These are phyloP conservation scores for Ascochyta rabiei DNA, from an alignment of 2,329 filamentous ascomycete species.

Conservation along the genomic window DNA sequence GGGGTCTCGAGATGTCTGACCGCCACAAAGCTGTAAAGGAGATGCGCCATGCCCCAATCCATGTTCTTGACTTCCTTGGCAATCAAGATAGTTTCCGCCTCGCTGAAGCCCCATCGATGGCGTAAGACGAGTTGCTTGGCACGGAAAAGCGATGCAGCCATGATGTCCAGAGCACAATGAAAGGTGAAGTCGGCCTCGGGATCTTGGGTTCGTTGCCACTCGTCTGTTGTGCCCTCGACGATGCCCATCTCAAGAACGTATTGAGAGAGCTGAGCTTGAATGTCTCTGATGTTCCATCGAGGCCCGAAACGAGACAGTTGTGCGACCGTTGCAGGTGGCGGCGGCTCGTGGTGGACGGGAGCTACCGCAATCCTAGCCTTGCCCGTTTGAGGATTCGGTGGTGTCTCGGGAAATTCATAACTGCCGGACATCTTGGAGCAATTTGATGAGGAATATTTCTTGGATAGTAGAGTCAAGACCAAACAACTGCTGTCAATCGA, in stretches of 20 bases:
- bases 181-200: constrained; percentile 11
- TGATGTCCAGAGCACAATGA: constrained; percentile 6
- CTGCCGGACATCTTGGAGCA: too few relatives aligned
- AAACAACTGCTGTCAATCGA: too few relatives aligned
- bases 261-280: constrained; percentile 2
- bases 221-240: constrained; percentile 12
- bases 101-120: constrained; percentile 3
- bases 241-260: constrained; percentile 12
- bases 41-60: constrained; percentile 7
- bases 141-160: constrained; percentile 3
- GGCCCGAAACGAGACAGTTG: constrained; percentile 4
- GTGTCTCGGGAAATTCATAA: constrained; percentile 7
- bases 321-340: constrained; percentile 1
- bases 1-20: constrained; percentile 11
- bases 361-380: constrained; percentile 1
- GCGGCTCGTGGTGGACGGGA: constrained; percentile 5
- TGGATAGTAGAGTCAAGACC: too few relatives aligned
- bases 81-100: constrained; percentile 2
- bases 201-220: constrained; percentile 10
- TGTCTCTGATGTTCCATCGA: constrained; percentile 6
- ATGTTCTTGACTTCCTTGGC: constrained; percentile 6
- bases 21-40: constrained; percentile 6
- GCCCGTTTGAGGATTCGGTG: background rate
- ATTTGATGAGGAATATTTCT: too few relatives aligned
- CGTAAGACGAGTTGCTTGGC: constrained; percentile 1